phyloP scores from a whole-genome alignment of 1,284 basidiomycete species.

The Testicularia cyperi region DNA sequence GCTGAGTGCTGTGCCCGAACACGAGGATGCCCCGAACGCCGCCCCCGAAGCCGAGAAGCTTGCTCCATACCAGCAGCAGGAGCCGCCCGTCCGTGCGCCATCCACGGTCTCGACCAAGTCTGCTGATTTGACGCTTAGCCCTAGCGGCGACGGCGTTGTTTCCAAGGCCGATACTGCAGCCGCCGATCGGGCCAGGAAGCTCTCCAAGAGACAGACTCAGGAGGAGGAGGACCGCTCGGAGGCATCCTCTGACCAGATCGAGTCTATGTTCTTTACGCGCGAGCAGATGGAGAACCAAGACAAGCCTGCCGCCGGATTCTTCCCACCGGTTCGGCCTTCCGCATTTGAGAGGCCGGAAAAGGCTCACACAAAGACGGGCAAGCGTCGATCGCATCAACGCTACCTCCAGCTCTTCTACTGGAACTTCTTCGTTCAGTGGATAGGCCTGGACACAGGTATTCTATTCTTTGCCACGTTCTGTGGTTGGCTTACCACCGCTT shows the following conservation, averaged over 20 bases:
- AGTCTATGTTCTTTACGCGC: slow-evolving; percentile 16
- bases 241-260: slow-evolving; percentile 6
- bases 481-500: slow-evolving; percentile 14
- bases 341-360: slow-evolving; percentile 9
- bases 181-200: no score
- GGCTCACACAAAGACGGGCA: slow-evolving; percentile 1
- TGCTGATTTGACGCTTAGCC: not conserved
- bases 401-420: slow-evolving; percentile 26
- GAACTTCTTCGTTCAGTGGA: slow-evolving; percentile 19
- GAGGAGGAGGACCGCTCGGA: not conserved
- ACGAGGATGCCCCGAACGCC: not conserved
- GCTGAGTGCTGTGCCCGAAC: not conserved
- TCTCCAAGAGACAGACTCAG: not conserved
- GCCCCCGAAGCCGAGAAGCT: not conserved
- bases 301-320: slow-evolving; percentile 15
- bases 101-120: not conserved
- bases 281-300: slow-evolving; percentile 16
- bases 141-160: not conserved
- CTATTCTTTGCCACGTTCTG: slow-evolving; percentile 16
- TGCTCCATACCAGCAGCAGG: not conserved
- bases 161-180: not conserved
- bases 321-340: slow-evolving; percentile 18
- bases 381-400: slow-evolving; percentile 12
- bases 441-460: slow-evolving; percentile 9
- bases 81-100: no score